phyloP scores from a whole-genome alignment of 139 green algal genomes.

The Microglena sp. region DNA sequence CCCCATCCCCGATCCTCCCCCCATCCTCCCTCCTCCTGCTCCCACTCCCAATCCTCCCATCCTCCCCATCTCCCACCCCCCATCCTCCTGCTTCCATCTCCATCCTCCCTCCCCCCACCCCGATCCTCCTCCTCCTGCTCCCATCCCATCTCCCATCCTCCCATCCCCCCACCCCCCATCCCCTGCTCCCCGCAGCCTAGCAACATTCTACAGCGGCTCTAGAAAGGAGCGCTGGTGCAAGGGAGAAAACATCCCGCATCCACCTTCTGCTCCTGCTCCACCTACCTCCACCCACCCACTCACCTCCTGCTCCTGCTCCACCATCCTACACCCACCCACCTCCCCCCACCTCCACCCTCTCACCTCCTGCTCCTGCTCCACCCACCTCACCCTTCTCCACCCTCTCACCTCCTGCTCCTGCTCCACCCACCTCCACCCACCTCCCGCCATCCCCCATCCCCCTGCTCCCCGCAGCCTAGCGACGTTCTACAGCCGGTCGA shows the following conservation, averaged over 20 bases:
- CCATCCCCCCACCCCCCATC: no score
- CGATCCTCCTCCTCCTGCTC: no score
- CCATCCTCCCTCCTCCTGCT: no score
- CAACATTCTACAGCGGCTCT: slow-evolving; percentile 91
- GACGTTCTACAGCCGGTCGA: slow-evolving; percentile 91
- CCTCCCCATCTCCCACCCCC: no score
- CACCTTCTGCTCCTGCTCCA: slow-evolving; percentile 63
- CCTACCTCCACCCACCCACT: neutral
- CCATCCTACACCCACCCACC: neutral
- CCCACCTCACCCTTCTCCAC: neutral
- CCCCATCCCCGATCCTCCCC: no score
- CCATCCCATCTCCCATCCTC: no score
- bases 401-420: neutral
- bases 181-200: slow-evolving; percentile 73
- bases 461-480: slow-evolving; percentile 50
- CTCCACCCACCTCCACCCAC: neutral
- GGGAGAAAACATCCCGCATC: slow-evolving; percentile 86
- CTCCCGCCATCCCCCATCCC: neutral
- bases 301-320: neutral
- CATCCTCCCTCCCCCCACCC: no score
- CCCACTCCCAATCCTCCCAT: no score
- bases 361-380: neutral
- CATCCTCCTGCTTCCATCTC: no score
- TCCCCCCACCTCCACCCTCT: neutral
- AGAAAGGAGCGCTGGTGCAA: slow-evolving; percentile 91